Evolutionary conservation across 805 yeast genomes (phyloP).

Genomic region (Teunomyces cretensis): DNA sequence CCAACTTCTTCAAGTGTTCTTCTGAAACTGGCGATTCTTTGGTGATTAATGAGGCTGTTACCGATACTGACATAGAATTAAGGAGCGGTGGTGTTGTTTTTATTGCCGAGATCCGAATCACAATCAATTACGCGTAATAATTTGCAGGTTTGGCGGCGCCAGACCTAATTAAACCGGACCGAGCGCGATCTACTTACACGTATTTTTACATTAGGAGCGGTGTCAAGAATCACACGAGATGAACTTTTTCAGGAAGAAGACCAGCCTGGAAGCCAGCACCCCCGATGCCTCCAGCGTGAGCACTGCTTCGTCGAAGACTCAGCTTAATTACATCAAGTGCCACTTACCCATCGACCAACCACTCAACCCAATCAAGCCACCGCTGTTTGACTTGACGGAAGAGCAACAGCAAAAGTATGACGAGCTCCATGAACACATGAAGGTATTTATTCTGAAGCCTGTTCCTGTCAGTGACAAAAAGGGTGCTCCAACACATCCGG

Average conservation of each 20-base stretch:
- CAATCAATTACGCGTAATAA: not conserved
- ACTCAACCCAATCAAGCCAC: slow-evolving; percentile 31
- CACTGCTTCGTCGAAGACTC: slow-evolving; percentile 9
- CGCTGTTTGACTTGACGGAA: slow-evolving; percentile 26
- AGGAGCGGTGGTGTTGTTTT: not conserved
- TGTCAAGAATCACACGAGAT: not conserved
- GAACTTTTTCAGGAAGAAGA: slow-evolving; percentile 5
- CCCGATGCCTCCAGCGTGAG: not conserved
- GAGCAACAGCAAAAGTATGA: slow-evolving; percentile 34
- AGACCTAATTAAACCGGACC: not conserved
- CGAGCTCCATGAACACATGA: slow-evolving; percentile 28
- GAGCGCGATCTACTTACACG: not conserved
- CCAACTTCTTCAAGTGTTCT: not conserved
- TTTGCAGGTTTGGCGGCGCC: not conserved
- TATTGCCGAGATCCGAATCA: not conserved
- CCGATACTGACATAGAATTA: slow-evolving; percentile 1
- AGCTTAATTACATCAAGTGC: slow-evolving; percentile 24
- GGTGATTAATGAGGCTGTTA: slow-evolving; percentile 2
- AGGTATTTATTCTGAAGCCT: slow-evolving; percentile 22
- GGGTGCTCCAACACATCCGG: slow-evolving; percentile 23
- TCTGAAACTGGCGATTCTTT: slow-evolving; percentile 3
- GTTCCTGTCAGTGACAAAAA: slow-evolving; percentile 29
- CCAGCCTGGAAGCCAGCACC: not conserved
- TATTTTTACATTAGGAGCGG: not conserved
- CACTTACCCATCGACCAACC: slow-evolving; percentile 42